Percentiles rank a stretch among this genome's conserved stretches.
These are phyloP conservation scores for Plasmodium blacklocki DNA, from an alignment of 169 alveolate species.

Conservation along the genomic window DNA sequence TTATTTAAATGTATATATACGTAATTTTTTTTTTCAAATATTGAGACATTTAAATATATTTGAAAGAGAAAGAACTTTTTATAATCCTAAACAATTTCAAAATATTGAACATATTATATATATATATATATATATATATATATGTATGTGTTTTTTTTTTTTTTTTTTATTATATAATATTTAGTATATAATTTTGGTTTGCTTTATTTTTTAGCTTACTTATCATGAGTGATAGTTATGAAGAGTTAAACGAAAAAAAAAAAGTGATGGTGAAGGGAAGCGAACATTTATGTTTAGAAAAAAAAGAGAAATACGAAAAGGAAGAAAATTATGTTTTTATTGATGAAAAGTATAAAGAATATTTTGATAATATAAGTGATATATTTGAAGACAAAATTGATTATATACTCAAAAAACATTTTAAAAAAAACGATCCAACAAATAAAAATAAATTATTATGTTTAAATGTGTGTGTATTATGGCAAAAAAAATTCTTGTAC, in stretches of 20 bases:
- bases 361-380: slow-evolving; percentile 68
- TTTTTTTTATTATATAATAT: no score
- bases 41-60: no score
- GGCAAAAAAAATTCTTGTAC: slow-evolving; percentile 39
- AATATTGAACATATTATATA: no score
- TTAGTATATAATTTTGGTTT: no score
- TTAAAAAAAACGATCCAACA: slow-evolving; percentile 67
- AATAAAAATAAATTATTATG: slow-evolving; percentile 59
- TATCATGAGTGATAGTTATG: slow-evolving; percentile 5
- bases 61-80: no score
- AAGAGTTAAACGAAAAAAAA: slow-evolving; percentile 10
- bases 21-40: no score
- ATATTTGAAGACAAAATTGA: slow-evolving; percentile 65
- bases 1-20: no score
- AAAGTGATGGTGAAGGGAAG: not conserved
- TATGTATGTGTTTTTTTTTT: no score
- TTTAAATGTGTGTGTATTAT: slow-evolving; percentile 46
- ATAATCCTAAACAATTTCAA: no score
- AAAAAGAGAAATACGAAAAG: not conserved
- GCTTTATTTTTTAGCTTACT: no score
- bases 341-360: slow-evolving; percentile 59
- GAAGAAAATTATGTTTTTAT: slow-evolving; percentile 67
- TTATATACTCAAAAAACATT: slow-evolving; percentile 51
- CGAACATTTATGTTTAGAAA: not conserved
- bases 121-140: no score